Evolutionary conservation across 441 rosid species (phyloP).

Genomic region (Pelargonium australe): DNA sequence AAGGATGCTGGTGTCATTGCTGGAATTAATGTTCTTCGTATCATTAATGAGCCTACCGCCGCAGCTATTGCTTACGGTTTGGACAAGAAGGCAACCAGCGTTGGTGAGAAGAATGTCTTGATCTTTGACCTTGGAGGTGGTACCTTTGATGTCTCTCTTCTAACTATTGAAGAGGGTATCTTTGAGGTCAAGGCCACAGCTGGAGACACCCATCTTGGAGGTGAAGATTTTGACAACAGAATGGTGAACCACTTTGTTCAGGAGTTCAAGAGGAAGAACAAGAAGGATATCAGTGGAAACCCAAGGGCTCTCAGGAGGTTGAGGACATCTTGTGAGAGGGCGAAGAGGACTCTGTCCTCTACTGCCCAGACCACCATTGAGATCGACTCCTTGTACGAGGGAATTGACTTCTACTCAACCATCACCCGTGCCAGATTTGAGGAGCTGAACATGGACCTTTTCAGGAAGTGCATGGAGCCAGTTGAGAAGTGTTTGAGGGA

Average conservation of each 20-base stretch:
- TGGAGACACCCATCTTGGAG: conserved; percentile 63
- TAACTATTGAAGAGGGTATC: conserved; percentile 59
- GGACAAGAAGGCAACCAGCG: conserved; percentile 44
- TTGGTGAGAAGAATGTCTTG: conserved; percentile 53
- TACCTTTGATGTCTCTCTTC: conserved; percentile 54
- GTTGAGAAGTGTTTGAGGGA: conserved; percentile 62
- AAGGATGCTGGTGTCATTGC: conserved; percentile 28
- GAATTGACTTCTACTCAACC: conserved; percentile 50
- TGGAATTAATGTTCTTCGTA: conserved; percentile 27
- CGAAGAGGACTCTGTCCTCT: conserved; percentile 50
- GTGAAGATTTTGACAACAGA: conserved; percentile 59
- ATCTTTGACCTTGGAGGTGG: conserved; percentile 58
- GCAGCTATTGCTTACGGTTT: conserved; percentile 64
- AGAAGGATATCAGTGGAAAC: conserved; percentile 56
- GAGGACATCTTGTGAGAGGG: conserved; percentile 51
- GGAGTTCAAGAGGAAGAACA: conserved; percentile 55
- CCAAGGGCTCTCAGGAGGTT: conserved; percentile 56
- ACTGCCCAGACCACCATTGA: conserved; percentile 51
- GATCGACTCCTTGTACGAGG: conserved; percentile 52
- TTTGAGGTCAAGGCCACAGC: conserved; percentile 58
- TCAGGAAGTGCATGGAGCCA: conserved; percentile 60
- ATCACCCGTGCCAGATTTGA: conserved; percentile 49
- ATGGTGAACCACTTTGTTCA: conserved; percentile 61
- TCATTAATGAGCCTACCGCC: conserved; percentile 43
- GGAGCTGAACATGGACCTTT: conserved; percentile 55